Percentiles rank a stretch among this genome's conserved stretches.
These are phyloP conservation scores for Collybiopsis confluens DNA, from an alignment of 768 basidiomycete genomes.

Conservation along the genomic window DNA sequence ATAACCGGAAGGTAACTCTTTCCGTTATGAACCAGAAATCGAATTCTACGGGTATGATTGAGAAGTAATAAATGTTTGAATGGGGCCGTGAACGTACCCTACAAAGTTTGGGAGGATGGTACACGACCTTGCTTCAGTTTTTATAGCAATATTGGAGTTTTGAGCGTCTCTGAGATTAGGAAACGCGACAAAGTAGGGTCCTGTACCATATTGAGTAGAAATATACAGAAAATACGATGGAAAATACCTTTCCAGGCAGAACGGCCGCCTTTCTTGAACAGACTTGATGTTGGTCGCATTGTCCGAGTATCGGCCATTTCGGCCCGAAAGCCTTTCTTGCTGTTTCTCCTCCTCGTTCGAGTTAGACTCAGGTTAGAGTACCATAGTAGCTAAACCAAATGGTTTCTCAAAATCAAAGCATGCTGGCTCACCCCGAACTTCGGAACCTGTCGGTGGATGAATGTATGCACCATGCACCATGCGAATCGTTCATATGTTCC, in stretches of 20 bases:
- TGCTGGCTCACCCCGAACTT: no score
- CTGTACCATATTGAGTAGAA: no score
- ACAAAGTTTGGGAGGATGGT: slow-evolving; percentile 96
- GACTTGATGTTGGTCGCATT: slow-evolving; percentile 62
- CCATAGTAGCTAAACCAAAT: no score
- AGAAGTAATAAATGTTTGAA: no score
- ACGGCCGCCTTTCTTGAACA: slow-evolving; percentile 53
- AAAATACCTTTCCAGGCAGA: slow-evolving; percentile 82
- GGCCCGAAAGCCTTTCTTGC: no score
- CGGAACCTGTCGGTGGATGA: no score
- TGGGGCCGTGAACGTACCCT: slow-evolving; percentile 53
- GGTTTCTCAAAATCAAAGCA: no score
- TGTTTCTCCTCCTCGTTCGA: no score
- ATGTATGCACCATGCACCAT: no score
- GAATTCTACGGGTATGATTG: slow-evolving; percentile 44
- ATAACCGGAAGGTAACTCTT: slow-evolving; percentile 82
- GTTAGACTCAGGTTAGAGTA: no score
- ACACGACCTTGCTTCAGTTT: slow-evolving; percentile 83
- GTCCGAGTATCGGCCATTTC: no score
- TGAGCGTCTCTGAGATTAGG: slow-evolving; percentile 81
- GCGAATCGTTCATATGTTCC: neutral
- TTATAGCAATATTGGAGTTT: slow-evolving; percentile 78
- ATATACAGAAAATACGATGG: no score
- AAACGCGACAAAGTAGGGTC: slow-evolving; percentile 93
- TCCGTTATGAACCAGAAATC: slow-evolving; percentile 93